Conservation (phyloP, 495 filamentous ascomycete genomes). For the Daldinia grandis region DNA sequence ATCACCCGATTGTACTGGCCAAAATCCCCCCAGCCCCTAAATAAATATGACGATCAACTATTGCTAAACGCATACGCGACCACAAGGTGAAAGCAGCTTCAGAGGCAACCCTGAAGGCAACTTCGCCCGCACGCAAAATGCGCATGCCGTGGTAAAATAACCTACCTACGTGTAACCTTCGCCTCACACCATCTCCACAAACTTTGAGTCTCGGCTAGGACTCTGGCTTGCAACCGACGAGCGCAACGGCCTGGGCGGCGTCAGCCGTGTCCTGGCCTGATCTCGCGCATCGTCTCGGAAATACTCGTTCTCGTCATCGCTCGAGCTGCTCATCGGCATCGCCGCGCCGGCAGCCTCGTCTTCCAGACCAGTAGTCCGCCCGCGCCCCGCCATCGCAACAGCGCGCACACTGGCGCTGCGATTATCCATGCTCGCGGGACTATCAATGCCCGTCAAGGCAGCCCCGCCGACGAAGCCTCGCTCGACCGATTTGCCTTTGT, state of each 20-base stretch:
- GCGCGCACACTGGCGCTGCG: constrained; percentile 55
- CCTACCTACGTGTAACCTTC: too few species aligned
- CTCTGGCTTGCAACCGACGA: constrained; percentile 47
- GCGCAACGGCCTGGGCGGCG: constrained; percentile 24
- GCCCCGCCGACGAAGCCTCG: constrained; percentile 60
- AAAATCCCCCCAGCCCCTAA: not conserved
- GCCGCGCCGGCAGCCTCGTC: constrained; percentile 5
- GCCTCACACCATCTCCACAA: constrained; percentile 47
- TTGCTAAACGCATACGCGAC: not conserved
- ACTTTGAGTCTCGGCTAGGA: constrained; percentile 54
- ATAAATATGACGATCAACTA: not conserved
- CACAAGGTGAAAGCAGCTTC: not conserved
- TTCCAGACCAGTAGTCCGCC: not conserved
- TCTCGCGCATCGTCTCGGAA: constrained; percentile 32
- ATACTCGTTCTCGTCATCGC: constrained; percentile 28
- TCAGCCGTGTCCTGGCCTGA: constrained; percentile 32
- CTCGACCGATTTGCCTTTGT: constrained; percentile 45
- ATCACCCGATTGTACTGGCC: not conserved
- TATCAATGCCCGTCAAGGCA: constrained; percentile 51
- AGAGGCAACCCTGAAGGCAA: not conserved
- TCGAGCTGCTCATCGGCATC: constrained; percentile 17
- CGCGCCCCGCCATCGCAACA: constrained; percentile 59
- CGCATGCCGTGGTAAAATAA: not conserved
- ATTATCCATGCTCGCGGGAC: constrained; percentile 46
- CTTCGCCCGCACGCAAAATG: not conserved